A percentile compares a stretch with the other conserved stretches of the same genome.
Conservation (phyloP, 148 eudicot genomes). For the Spergularia bocconei region DNA sequence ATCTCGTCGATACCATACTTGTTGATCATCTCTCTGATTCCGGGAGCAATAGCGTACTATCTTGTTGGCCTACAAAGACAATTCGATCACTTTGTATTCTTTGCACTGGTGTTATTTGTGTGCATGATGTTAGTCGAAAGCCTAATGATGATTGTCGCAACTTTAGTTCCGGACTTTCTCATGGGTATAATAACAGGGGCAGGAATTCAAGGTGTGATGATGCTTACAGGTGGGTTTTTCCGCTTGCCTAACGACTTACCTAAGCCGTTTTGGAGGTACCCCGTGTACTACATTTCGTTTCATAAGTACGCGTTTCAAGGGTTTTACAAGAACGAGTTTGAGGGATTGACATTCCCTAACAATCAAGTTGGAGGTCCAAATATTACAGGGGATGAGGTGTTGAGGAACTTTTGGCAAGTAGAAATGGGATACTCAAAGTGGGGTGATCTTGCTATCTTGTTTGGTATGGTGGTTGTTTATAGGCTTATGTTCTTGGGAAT, state of each 20-base stretch:
- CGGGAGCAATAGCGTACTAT: slow-evolving; percentile 48
- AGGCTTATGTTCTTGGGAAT: slow-evolving; percentile 54
- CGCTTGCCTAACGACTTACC: slow-evolving; percentile 59
- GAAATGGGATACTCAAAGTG: slow-evolving; percentile 70
- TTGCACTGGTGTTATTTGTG: slow-evolving; percentile 29
- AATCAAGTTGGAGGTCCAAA: slow-evolving; percentile 19
- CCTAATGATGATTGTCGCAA: slow-evolving; percentile 62
- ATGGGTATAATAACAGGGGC: slow-evolving; percentile 66
- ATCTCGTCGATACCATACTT: slow-evolving; percentile 48
- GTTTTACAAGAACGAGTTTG: slow-evolving; percentile 52
- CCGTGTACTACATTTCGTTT: slow-evolving; percentile 48
- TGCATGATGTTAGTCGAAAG: slow-evolving; percentile 54
- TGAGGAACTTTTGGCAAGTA: slow-evolving; percentile 53
- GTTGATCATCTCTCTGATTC: slow-evolving; percentile 38
- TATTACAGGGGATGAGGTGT: slow-evolving; percentile 44
- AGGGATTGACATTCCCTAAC: slow-evolving; percentile 44
- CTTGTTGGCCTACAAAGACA: slow-evolving; percentile 52
- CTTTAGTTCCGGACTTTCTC: slow-evolving; percentile 49
- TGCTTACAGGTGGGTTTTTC: slow-evolving; percentile 55
- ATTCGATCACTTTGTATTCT: slow-evolving; percentile 39
- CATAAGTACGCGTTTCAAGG: slow-evolving; percentile 53
- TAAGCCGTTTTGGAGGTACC: slow-evolving; percentile 52
- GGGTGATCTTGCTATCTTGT: slow-evolving; percentile 49
- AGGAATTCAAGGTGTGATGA: slow-evolving; percentile 57
- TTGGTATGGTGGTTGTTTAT: slow-evolving; percentile 65